phyloP scores from a whole-genome alignment of 495 filamentous ascomycete genomes.

The Aspergillus wentii region DNA sequence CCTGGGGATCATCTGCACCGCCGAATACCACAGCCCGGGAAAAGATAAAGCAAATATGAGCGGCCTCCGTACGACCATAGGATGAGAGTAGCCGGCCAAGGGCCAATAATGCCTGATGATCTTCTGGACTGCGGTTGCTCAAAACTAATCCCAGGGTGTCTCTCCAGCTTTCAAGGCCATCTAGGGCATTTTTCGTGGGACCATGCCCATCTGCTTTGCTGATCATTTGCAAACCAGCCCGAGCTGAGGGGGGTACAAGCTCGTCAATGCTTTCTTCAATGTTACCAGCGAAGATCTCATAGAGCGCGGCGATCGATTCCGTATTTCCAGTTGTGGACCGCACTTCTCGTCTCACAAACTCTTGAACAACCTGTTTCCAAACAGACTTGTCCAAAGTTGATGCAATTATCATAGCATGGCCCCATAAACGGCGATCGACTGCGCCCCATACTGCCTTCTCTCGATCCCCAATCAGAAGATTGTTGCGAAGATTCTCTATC shows the following conservation, averaged over 20 bases:
- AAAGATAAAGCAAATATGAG: conserved; percentile 81
- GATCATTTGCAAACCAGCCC: conserved; percentile 86
- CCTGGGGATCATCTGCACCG: conserved; percentile 76
- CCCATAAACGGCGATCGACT: conserved; percentile 92
- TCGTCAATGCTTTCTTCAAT: conserved; percentile 93
- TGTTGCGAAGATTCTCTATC: conserved; percentile 62
- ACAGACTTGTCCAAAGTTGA: conserved; percentile 64
- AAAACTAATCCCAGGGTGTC: conserved; percentile 84
- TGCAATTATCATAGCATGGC: conserved; percentile 88
- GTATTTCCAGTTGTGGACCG: conserved; percentile 69
- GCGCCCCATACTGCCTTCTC: conserved; percentile 93
- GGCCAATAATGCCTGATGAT: conserved; percentile 68
- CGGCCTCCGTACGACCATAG: conserved; percentile 86
- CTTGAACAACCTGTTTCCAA: conserved; percentile 89
- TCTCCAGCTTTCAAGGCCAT: conserved; percentile 87
- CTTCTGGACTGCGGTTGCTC: conserved; percentile 78
- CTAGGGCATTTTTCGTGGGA: conserved; percentile 64
- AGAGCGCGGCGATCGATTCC: conserved; percentile 82
- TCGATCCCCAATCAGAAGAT: conserved; percentile 73
- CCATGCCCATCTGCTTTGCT: conserved; percentile 60
- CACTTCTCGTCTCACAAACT: conserved; percentile 91
- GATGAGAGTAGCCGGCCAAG: conserved; percentile 79
- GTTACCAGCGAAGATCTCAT: conserved; percentile 90
- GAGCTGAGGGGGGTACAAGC: conserved; percentile 88
- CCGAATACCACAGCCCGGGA: conserved; percentile 60